Conservation (phyloP, 2,329 filamentous ascomycete genomes). For the Calonectria hawksworthii region DNA sequence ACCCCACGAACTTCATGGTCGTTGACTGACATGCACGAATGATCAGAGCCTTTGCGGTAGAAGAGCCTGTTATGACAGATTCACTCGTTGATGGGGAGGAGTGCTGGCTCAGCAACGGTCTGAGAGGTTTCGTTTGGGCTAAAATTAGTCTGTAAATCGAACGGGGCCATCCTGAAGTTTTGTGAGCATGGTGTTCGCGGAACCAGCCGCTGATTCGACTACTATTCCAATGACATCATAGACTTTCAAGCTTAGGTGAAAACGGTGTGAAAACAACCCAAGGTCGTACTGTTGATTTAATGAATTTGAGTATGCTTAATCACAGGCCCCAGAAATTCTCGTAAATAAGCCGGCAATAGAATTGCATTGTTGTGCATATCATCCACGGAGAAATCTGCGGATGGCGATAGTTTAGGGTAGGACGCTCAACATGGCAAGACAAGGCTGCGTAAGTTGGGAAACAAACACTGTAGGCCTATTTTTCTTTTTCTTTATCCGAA, state of each 20-base stretch:
- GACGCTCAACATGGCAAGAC: no score
- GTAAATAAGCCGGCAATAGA: background rate
- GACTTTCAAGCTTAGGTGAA: background rate
- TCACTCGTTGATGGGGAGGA: conserved; percentile 80
- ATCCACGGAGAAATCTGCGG: background rate
- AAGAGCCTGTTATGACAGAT: conserved; percentile 71
- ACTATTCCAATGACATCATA: background rate
- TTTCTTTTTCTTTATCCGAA: background rate
- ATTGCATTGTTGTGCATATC: no score
- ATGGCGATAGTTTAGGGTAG: background rate
- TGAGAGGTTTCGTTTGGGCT: conserved; percentile 79
- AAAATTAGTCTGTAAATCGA: conserved; percentile 48
- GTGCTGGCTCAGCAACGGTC: conserved; percentile 91
- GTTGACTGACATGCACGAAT: conserved; percentile 21
- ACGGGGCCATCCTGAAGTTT: background rate
- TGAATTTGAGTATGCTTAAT: background rate
- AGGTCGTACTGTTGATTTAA: no score
- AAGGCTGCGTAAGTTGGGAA: no score
- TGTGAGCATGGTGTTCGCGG: background rate
- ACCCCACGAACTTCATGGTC: background rate
- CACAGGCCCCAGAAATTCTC: no score
- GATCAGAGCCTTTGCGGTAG: conserved; percentile 70
- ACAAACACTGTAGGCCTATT: background rate
- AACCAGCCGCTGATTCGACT: background rate
- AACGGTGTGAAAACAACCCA: background rate